Evolutionary conservation across 1,284 basidiomycete genomes (phyloP), one percentile per base, ranked within the genome.

Genomic region (Ceratobasidium sp.): DNA sequence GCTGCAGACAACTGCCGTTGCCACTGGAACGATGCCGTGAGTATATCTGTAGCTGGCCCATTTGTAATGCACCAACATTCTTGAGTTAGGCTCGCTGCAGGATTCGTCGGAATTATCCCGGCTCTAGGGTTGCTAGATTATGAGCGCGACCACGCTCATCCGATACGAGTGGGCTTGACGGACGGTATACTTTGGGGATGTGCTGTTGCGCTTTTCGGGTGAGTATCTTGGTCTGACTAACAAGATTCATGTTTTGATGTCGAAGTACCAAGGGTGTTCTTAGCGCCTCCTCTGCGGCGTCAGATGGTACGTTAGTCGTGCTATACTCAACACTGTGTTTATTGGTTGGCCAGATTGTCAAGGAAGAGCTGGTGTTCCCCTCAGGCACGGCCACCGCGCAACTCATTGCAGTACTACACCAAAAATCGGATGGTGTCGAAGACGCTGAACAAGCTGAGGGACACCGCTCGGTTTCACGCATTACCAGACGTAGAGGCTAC

Each of bases 331-430:
- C 21, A 18, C 9, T 21, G 18, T 23, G 23, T 48, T 4, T 28
- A 9, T 4, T 71, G 9, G 25, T 74, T 18, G 21, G 33, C 3
- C 42, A 94, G 89, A 96, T 98, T 73, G 88, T 98, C 53, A 91
- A 95, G 79, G 96, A 98, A 79, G 90, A 96, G 79, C 87, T 98
- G 16, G 85, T 92, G 0, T 98, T 98, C 76, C 96, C 96, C 0
- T 95, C 92, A 0, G 96, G 96, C 25, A 97, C 92, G n/a, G 96
- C 96, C 0, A 98, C 96, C 0, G 96, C 96, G 1, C 96, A 98
- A 78, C 84, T 98, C 21, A 95, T 98, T 59, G 91, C 93, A 0
- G 92, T 98, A 11, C 84, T 98, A n/a, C 95, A 98, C 77, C 38
- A 70, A 30, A 73, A 44, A 46, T 23, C 23, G 8, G 56, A 59